Percentiles rank a stretch among this genome's conserved stretches.
Conservation (phyloP, 2,329 filamentous ascomycete species). For the Aspergillus felis region DNA sequence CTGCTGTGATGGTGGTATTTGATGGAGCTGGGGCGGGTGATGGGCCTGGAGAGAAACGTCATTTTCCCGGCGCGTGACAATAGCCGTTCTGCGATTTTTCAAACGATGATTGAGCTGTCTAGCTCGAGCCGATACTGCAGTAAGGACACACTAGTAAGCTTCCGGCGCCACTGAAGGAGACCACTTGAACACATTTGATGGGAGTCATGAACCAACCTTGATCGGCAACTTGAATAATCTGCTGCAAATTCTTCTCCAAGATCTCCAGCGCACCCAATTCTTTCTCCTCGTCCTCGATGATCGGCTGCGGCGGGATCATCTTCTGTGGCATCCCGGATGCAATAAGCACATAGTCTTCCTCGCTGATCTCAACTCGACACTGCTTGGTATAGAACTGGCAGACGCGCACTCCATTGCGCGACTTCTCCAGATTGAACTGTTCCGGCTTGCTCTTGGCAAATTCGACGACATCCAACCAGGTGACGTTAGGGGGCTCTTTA, state of each 20-base stretch:
- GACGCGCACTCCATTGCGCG: slow-evolving; percentile 63
- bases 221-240: slow-evolving; percentile 77
- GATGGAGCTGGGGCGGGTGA: slow-evolving; percentile 15
- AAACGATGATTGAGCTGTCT: slow-evolving; percentile 78
- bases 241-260: slow-evolving; percentile 70
- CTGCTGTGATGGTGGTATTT: slow-evolving; percentile 15
- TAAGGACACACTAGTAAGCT: neutral
- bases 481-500: slow-evolving; percentile 60
- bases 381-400: slow-evolving; percentile 83
- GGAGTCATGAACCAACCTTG: slow-evolving; percentile 49
- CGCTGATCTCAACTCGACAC: slow-evolving; percentile 75
- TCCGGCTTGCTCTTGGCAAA: slow-evolving; percentile 76
- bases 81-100: slow-evolving; percentile 69
- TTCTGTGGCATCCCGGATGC: slow-evolving; percentile 78
- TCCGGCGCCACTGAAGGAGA: neutral
- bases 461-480: slow-evolving; percentile 81
- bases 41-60: slow-evolving; percentile 31
- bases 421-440: slow-evolving; percentile 70
- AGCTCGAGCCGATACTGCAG: slow-evolving; percentile 61
- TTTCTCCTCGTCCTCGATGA: slow-evolving; percentile 81
- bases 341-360: slow-evolving; percentile 84
- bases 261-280: slow-evolving; percentile 82
- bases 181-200: neutral
- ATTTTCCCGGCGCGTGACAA: slow-evolving; percentile 59
- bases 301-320: slow-evolving; percentile 73